Base-by-base conservation (phyloP, 768 basidiomycete species). In the Tylopilus sp. region DNA sequence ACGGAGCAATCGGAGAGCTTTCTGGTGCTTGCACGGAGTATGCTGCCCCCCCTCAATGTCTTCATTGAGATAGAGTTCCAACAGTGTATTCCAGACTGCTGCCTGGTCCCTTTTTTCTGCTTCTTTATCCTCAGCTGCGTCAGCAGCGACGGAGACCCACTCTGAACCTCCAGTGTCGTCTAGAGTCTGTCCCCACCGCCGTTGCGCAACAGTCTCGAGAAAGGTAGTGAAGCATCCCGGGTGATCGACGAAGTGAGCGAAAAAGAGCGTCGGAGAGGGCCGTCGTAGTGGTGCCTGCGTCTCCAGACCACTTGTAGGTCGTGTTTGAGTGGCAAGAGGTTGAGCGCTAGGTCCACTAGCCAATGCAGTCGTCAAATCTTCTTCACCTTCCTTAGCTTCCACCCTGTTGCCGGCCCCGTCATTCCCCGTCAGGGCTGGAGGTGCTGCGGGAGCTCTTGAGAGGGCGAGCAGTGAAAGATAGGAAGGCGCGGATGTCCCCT, bases 171-270 rank as follows among this genome's bases (percentile, higher is more conserved):
- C 56, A 1, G 40, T 28, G 4, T 64, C 73, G 23, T 82, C 79
- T 17, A 91, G 74, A 20, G 70, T 75, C 65, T 95, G 91, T 6
- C 81, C 81, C 91, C 92, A 98, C 8, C 92, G 76, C 22, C 82
- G 76, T 36, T 71, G 61, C 2, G 92, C 90, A 26, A 98, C 88
- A 6, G 84, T 83, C 70, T 98, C 95, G 9, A 99, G 78, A 67
- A 98, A 98, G 1, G 79, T 75, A 36, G 91, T 77, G 57, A 99
- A 95, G 50, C 90, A 81, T 3, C 75, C 76, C 51, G 87, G 82
- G 59, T 95, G 91, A 62, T 95, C 91, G 33, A 97, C 85, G 57
- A 97, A 98, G 65, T 97, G 92, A 0, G 93, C 86, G 62, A 98
- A 98, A 68, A 92, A 98, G 28, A 88, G 73, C 4, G 85, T 74